Percentiles rank a stretch among this genome's conserved stretches.
These are phyloP conservation scores for Epichloe glyceriae DNA, from an alignment of 2,329 filamentous ascomycete genomes.

Conservation along the genomic window DNA sequence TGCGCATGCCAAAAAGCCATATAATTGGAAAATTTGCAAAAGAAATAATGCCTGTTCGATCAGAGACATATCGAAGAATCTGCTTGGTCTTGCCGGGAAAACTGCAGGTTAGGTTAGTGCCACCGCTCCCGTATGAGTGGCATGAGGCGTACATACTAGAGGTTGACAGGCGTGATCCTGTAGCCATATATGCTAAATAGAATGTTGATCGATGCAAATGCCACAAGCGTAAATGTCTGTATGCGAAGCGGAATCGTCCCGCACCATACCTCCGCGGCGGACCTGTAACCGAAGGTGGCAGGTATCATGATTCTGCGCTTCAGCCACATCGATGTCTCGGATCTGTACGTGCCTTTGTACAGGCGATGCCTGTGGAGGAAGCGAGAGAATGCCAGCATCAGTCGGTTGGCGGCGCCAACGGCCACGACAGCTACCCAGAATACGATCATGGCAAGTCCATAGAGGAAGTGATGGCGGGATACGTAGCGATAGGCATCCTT, in stretches of 20 bases:
- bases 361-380: not conserved
- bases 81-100: constrained; percentile 22
- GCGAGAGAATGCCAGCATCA: constrained; percentile 8
- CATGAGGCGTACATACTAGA: constrained; percentile 22
- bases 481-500: constrained; percentile 21
- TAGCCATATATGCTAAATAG: constrained; percentile 24
- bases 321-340: constrained; percentile 14
- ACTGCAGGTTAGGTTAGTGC: constrained; percentile 11
- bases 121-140: not conserved
- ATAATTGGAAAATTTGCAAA: constrained; percentile 51
- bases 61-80: constrained; percentile 41
- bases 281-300: constrained; percentile 30
- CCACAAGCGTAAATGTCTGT: constrained; percentile 26
- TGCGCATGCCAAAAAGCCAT: constrained; percentile 55
- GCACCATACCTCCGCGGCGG: constrained; percentile 30
- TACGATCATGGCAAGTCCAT: constrained; percentile 23
- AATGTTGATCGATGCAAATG: constrained; percentile 27
- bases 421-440: constrained; percentile 29
- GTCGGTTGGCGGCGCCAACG: constrained; percentile 22
- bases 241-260: constrained; percentile 30
- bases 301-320: constrained; percentile 23
- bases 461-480: constrained; percentile 20
- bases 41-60: constrained; percentile 50
- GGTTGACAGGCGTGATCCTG: constrained; percentile 21
- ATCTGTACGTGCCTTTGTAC: not conserved